These are phyloP conservation scores for Croton setiger DNA, from an alignment of 441 rosid species.

Conservation along the genomic window DNA sequence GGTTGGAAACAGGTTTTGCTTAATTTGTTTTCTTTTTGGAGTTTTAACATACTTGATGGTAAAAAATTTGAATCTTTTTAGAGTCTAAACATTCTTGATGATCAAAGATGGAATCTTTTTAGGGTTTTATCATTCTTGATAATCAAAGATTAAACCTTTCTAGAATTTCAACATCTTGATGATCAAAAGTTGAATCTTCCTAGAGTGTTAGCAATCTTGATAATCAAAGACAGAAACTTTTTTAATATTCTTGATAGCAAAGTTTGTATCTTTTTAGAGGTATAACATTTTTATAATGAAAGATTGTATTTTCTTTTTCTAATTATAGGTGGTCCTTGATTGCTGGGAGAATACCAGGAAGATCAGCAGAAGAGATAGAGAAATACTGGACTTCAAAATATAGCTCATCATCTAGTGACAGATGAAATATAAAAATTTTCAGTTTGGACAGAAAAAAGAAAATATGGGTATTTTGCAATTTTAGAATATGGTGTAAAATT, in stretches of 20 bases:
- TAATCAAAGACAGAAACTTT: neutral
- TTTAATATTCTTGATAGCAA: neutral
- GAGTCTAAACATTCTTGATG: neutral
- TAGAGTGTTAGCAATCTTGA: neutral
- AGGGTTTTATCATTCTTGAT: too few species aligned
- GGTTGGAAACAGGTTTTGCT: constrained; percentile 38
- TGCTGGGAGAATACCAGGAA: constrained; percentile 72
- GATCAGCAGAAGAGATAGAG: constrained; percentile 57
- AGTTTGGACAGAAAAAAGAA: too few species aligned
- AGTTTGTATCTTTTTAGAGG: too few species aligned
- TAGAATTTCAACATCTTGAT: too few species aligned
- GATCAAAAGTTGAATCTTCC: too few species aligned
- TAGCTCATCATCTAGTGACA: constrained; percentile 10
- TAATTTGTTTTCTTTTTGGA: neutral
- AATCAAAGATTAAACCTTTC: too few species aligned
- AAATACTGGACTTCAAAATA: constrained; percentile 47
- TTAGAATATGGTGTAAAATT: too few species aligned
- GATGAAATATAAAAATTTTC: neutral
- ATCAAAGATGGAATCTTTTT: too few species aligned
- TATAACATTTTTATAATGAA: too few species aligned
- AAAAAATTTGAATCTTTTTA: neutral
- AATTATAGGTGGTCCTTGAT: constrained; percentile 52
- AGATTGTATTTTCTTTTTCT: neutral
- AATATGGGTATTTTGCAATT: too few species aligned
- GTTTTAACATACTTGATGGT: neutral